Percentiles rank a stretch among this genome's conserved stretches.
Evolutionary conservation across 352 stramenopile genomes (phyloP).

Genomic region (Phytopythium vexans): DNA sequence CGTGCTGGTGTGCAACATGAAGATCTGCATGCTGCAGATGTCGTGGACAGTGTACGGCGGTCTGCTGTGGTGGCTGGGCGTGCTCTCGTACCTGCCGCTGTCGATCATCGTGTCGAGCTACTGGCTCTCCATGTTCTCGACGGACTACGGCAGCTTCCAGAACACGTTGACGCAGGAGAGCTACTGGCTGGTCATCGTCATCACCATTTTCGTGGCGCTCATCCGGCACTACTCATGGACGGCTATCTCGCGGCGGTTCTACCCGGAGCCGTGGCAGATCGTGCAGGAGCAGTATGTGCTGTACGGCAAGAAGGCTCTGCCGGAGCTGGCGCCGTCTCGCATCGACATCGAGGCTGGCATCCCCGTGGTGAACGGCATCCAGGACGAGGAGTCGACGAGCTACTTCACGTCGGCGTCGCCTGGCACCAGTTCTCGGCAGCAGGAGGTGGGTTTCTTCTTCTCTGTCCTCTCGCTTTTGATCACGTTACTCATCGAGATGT

Average conservation of each 20-base stretch:
- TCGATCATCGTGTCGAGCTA: slow-evolving; percentile 63
- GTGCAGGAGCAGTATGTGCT: slow-evolving; percentile 77
- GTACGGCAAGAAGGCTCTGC: slow-evolving; percentile 12
- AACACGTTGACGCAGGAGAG: slow-evolving; percentile 61
- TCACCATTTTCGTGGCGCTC: slow-evolving; percentile 50
- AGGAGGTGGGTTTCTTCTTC: not conserved
- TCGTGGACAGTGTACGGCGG: slow-evolving; percentile 57
- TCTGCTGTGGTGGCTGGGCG: slow-evolving; percentile 54
- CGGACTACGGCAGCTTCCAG: slow-evolving; percentile 70
- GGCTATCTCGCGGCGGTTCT: slow-evolving; percentile 71
- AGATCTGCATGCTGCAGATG: slow-evolving; percentile 83
- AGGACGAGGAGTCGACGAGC: slow-evolving; percentile 26
- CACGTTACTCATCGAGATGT: slow-evolving; percentile 10
- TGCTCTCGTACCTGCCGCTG: slow-evolving; percentile 64
- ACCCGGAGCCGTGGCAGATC: slow-evolving; percentile 74
- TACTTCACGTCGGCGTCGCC: slow-evolving; percentile 46
- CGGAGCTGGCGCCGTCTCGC: slow-evolving; percentile 15
- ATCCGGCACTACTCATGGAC: slow-evolving; percentile 73
- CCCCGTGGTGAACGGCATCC: slow-evolving; percentile 34
- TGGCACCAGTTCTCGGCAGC: slow-evolving; percentile 4
- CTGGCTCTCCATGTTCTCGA: slow-evolving; percentile 55
- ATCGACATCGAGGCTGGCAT: slow-evolving; percentile 59
- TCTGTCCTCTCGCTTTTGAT: not conserved
- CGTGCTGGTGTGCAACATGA: slow-evolving; percentile 93
- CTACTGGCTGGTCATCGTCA: slow-evolving; percentile 71